A percentile compares a stretch with the other conserved stretches of the same genome.
Conservation (phyloP, 805 yeast species). For the Zygoascus bituminiphila region DNA sequence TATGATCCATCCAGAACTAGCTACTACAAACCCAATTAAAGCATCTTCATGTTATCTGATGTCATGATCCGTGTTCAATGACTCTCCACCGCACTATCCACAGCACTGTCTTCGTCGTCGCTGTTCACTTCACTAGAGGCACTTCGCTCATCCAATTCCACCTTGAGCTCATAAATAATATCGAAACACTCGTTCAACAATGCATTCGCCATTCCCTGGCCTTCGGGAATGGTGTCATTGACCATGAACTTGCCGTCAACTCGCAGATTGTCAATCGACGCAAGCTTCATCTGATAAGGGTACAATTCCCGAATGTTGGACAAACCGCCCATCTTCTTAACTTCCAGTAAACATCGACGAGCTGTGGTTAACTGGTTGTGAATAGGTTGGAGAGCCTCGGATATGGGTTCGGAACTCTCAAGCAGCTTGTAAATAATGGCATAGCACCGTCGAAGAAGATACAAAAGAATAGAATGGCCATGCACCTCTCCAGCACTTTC, state of each 20-base stretch:
- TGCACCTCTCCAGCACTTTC: constrained; percentile 10
- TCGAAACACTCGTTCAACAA: constrained; percentile 91
- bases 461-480: constrained; percentile 45
- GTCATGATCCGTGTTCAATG: constrained; percentile 5
- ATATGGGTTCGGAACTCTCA: constrained; percentile 90
- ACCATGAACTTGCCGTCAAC: constrained; percentile 88
- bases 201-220: constrained; percentile 93
- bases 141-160: constrained; percentile 60
- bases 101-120: constrained; percentile 4
- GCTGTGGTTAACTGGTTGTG: constrained; percentile 93
- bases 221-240: constrained; percentile 88
- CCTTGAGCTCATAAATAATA: constrained; percentile 80
- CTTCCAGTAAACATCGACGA: constrained; percentile 79
- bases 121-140: constrained; percentile 27
- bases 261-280: constrained; percentile 78
- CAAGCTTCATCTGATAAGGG: constrained; percentile 92
- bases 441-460: constrained; percentile 81
- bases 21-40: too few relatives aligned
- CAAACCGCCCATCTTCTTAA: constrained; percentile 88
- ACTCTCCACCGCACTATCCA: neutral
- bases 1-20: too few relatives aligned
- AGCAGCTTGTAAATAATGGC: constrained; percentile 81
- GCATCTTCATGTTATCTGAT: neutral
- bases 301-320: constrained; percentile 81
- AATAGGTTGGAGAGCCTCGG: constrained; percentile 85